These are phyloP conservation scores for Penicillium daleae DNA, from an alignment of 495 filamentous ascomycete species.

Conservation along the genomic window DNA sequence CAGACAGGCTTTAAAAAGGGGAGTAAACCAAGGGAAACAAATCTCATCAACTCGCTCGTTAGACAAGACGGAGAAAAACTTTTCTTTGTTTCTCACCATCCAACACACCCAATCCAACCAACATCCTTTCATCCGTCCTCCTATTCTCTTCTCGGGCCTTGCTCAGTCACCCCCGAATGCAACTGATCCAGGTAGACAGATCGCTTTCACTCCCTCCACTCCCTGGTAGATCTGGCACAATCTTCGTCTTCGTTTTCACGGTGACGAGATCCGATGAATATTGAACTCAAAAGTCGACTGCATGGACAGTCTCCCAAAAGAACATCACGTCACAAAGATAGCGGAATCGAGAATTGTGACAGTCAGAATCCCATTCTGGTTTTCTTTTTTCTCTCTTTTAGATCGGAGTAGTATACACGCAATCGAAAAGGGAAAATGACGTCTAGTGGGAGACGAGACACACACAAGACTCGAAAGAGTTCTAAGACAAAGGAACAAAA, in stretches of 20 bases:
- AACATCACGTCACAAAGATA: slow-evolving; percentile 1
- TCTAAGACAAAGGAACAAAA: slow-evolving; percentile 37
- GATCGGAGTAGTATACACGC: slow-evolving; percentile 54
- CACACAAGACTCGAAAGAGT: slow-evolving; percentile 36
- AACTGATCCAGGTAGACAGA: too few species aligned
- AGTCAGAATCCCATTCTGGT: slow-evolving; percentile 39
- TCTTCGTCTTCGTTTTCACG: slow-evolving; percentile 9
- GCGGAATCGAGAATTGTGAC: slow-evolving; percentile 10
- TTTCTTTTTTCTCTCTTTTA: slow-evolving; percentile 35
- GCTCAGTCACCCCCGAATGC: not conserved
- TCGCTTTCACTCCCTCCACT: not conserved
- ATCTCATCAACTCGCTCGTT: slow-evolving; percentile 32
- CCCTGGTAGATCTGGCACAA: not conserved
- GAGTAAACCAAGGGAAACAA: slow-evolving; percentile 10
- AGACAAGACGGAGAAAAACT: slow-evolving; percentile 23
- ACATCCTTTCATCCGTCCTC: slow-evolving; percentile 4
- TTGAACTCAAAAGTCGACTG: not conserved
- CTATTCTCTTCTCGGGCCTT: not conserved
- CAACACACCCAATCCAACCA: not conserved
- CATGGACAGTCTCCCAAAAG: not conserved
- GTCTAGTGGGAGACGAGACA: slow-evolving; percentile 30
- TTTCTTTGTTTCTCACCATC: too few species aligned
- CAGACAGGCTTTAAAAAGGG: slow-evolving; percentile 36
- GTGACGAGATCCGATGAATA: not conserved
- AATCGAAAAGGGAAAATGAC: slow-evolving; percentile 44